phyloP scores from a whole-genome alignment of 2,329 filamentous ascomycete species.

The Penicillium sp. region DNA sequence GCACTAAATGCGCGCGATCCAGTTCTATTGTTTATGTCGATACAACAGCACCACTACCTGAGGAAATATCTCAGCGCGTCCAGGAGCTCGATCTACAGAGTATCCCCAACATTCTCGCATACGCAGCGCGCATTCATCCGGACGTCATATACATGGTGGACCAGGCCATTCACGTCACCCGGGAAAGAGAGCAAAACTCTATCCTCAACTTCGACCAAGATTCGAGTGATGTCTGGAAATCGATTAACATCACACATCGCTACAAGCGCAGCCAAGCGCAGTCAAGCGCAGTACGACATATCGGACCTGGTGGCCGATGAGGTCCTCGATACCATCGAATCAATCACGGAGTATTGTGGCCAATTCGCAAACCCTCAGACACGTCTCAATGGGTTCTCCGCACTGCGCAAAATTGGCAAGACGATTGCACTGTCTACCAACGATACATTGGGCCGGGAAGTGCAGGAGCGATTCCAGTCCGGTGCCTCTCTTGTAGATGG shows the following conservation, averaged over 20 bases:
- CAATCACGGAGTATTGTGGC: conserved; percentile 11
- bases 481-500: conserved; percentile 8
- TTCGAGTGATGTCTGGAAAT: conserved; percentile 7
- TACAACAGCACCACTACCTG: neutral
- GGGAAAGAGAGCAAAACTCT: neutral
- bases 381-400: conserved; percentile 18
- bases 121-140: neutral
- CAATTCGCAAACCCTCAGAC: conserved; percentile 5
- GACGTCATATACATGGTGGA: neutral
- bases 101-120: neutral
- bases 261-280: neutral
- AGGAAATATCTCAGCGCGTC: neutral
- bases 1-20: neutral
- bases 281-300: conserved; percentile 9
- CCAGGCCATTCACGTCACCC: neutral
- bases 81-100: neutral
- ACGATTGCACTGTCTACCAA: conserved; percentile 11
- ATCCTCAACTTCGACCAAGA: neutral
- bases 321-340: neutral
- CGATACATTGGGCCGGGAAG: conserved; percentile 14
- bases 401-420: conserved; percentile 23
- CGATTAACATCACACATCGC: conserved; percentile 14
- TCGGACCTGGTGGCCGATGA: neutral
- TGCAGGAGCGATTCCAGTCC: conserved; percentile 14
- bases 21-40: neutral